These are phyloP conservation scores for Suillus occidentalis DNA, from an alignment of 768 basidiomycete genomes.

Conservation along the genomic window DNA sequence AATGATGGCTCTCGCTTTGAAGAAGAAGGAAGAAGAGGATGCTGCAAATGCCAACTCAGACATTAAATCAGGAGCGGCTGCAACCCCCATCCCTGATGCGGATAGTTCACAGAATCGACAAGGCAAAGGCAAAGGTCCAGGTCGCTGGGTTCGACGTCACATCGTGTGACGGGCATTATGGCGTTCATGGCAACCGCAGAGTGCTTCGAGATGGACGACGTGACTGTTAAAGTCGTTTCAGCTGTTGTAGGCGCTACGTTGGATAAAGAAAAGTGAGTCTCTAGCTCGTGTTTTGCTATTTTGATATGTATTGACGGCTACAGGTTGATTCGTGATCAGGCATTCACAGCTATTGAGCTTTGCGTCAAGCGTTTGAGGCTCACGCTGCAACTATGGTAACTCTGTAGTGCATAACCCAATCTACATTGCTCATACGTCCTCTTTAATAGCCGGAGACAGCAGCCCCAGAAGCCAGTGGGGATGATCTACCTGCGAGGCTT, in stretches of 20 bases:
- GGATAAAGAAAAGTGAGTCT: slow-evolving; percentile 87
- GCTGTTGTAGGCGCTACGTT: slow-evolving; percentile 76
- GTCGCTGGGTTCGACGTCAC: slow-evolving; percentile 81
- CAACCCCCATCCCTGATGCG: slow-evolving; percentile 29
- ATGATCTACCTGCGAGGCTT: slow-evolving; percentile 29
- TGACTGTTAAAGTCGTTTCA: slow-evolving; percentile 88
- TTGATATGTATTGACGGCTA: neutral
- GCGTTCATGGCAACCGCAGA: slow-evolving; percentile 94
- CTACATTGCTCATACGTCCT: neutral
- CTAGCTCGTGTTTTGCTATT: neutral
- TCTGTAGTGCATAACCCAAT: slow-evolving; percentile 9
- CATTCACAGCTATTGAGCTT: slow-evolving; percentile 88
- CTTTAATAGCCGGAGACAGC: slow-evolving; percentile 56
- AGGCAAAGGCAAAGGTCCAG: slow-evolving; percentile 75
- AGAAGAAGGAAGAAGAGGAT: slow-evolving; percentile 79
- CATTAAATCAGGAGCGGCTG: slow-evolving; percentile 25
- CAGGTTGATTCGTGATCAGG: slow-evolving; percentile 93
- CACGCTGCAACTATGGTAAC: slow-evolving; percentile 83
- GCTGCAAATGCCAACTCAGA: slow-evolving; percentile 22
- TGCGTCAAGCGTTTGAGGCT: slow-evolving; percentile 83
- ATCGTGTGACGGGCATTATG: slow-evolving; percentile 89
- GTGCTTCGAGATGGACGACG: slow-evolving; percentile 83
- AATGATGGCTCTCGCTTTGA: slow-evolving; percentile 95
- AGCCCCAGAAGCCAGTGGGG: slow-evolving; percentile 34
- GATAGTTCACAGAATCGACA: slow-evolving; percentile 75